Evolutionary conservation across 2,329 filamentous ascomycete genomes (phyloP), one percentile per base, ranked within the genome.

Genomic region (Aspergillus caelatus): DNA sequence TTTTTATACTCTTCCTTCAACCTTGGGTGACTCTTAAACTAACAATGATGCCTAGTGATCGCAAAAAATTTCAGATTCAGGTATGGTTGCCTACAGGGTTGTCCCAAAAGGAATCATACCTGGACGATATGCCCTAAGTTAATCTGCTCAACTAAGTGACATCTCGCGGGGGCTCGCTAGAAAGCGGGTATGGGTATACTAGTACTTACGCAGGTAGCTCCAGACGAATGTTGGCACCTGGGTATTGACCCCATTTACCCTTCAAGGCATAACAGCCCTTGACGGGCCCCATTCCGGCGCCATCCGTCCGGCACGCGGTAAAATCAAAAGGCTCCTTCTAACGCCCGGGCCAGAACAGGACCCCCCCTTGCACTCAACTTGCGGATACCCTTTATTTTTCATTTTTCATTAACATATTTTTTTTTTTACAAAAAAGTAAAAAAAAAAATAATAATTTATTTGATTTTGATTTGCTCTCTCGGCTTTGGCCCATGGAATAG

Each of bases 281-380:
- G 14, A 36, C 30, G 16, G 30, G 30, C 19, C 52, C 52, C 52
- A 54, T 54, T 61, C 61, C 63, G 63, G 63, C 55, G 57, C 61
- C 61, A 62, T 62, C 63, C 63, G 57, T 43, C 46, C 60, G 57
- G 63, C 57, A 41, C 53, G 55, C 61, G 60, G 58, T 53, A 36
- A 57, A 46, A 56, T 50, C 26, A 28, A 62, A 28, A 28, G 30
- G 36, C 19, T n/a, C 36, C 43, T 30, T 32, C 11, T 28, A 32
- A 55, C 52, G 52, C 52, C 52, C 19, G 28, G 55, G 43, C 55
- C 55, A 57, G 56, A 26, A 55, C 52, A 21, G 32, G 41, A 36
- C 12, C 52, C 28, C 16, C 52, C 10, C n/a, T n/a, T n/a, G 23
- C 45, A 48, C 23, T 23, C 45, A 48, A 26, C 14, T 48, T 16